Evolutionary conservation across 164 flowering plant genomes (phyloP).

Genomic region (Vitis rupestris): DNA sequence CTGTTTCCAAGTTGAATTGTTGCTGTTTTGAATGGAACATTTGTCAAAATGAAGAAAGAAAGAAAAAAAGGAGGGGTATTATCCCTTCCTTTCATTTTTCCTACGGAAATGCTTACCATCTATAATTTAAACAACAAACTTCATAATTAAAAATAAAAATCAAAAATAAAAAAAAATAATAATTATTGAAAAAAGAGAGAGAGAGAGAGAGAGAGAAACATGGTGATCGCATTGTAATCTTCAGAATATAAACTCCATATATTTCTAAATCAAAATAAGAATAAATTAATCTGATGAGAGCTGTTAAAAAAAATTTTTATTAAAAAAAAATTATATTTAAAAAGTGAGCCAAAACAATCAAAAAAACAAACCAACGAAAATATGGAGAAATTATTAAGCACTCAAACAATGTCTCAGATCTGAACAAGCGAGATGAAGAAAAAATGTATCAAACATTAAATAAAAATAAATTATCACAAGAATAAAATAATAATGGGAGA

Average conservation of each 20-base stretch:
- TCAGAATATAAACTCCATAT: neutral
- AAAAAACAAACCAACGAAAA: neutral
- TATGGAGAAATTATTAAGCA: neutral
- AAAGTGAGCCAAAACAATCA: neutral
- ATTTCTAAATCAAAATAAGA: neutral
- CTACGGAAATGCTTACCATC: no score
- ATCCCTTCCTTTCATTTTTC: no score
- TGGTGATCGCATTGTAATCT: neutral
- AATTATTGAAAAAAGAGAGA: no score
- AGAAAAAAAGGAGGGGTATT: no score
- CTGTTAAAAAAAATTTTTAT: no score
- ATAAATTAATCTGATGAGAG: neutral
- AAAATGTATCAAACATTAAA: neutral
- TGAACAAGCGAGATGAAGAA: conserved; percentile 6
- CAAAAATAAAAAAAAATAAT: neutral
- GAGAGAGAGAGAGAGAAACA: neutral
- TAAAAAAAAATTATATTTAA: no score
- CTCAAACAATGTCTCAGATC: conserved; percentile 24
- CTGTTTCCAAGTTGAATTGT: neutral
- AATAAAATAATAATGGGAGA: neutral
- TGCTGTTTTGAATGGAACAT: neutral
- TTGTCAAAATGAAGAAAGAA: neutral
- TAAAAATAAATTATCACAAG: neutral
- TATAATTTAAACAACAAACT: no score
- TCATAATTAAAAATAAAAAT: neutral